Conservation (phyloP, 306 rosid genomes). For the Potentilla sterilis region DNA sequence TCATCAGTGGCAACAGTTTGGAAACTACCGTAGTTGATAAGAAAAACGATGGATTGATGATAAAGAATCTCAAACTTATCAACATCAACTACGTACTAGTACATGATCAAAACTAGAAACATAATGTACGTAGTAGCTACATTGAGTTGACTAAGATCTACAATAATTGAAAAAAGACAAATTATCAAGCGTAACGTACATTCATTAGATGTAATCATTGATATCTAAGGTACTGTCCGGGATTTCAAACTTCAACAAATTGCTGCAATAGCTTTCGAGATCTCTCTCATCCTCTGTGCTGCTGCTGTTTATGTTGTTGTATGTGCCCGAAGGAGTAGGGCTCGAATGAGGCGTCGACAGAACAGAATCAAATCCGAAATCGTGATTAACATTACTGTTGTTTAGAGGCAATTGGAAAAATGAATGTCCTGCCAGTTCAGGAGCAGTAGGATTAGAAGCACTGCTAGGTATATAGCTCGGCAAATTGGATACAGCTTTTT, state of each 20-base stretch:
- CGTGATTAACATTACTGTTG: slow-evolving; percentile 19
- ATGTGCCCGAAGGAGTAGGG: slow-evolving; percentile 56
- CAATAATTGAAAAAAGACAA: slow-evolving; percentile 5
- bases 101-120: not conserved
- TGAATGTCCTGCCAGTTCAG: slow-evolving; percentile 34
- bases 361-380: slow-evolving; percentile 51
- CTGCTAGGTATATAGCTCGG: slow-evolving; percentile 23
- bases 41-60: not conserved
- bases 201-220: slow-evolving; percentile 59
- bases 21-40: not conserved
- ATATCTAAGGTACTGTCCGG: slow-evolving; percentile 71
- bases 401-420: slow-evolving; percentile 32
- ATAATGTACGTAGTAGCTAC: slow-evolving; percentile 6
- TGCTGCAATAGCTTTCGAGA: slow-evolving; percentile 57
- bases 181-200: not conserved
- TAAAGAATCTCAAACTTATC: slow-evolving; percentile 3
- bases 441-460: slow-evolving; percentile 20
- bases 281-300: slow-evolving; percentile 73
- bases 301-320: slow-evolving; percentile 44
- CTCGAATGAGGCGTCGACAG: slow-evolving; percentile 64
- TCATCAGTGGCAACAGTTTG: not conserved
- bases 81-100: slow-evolving; percentile 6
- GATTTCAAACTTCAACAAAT: slow-evolving; percentile 70
- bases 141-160: slow-evolving; percentile 6
- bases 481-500: slow-evolving; percentile 29